Conservation (phyloP, 345 rosid species). For the Gossypium sturtianum region DNA sequence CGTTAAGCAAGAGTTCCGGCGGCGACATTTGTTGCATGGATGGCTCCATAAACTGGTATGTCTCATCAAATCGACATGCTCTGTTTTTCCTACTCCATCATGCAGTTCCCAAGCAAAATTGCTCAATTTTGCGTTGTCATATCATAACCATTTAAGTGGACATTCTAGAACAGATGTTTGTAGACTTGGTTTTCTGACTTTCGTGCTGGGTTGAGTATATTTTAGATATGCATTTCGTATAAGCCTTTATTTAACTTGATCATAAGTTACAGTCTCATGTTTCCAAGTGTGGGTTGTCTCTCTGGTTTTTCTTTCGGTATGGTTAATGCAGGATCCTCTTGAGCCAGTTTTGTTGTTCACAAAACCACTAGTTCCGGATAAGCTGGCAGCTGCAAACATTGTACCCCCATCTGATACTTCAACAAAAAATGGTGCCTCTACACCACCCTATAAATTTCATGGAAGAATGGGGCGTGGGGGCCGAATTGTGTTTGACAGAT, state of each 20-base stretch:
- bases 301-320: neutral
- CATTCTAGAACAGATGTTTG: neutral
- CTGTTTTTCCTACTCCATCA: neutral
- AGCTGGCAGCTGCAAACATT: slow-evolving; percentile 79
- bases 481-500: slow-evolving; percentile 82
- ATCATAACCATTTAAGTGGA: neutral
- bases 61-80: neutral
- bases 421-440: slow-evolving; percentile 29
- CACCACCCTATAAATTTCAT: slow-evolving; percentile 43
- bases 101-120: slow-evolving; percentile 4
- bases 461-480: slow-evolving; percentile 99
- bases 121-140: neutral
- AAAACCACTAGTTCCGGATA: slow-evolving; percentile 82
- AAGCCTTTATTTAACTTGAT: neutral
- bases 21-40: slow-evolving; percentile 49
- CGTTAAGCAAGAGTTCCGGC: slow-evolving; percentile 65
- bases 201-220: neutral
- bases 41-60: slow-evolving; percentile 89
- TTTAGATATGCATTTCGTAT: neutral
- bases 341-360: slow-evolving; percentile 89
- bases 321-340: slow-evolving; percentile 65
- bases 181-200: neutral
- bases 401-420: slow-evolving; percentile 63
- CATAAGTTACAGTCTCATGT: neutral
- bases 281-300: neutral